Evolutionary conservation across 23 red algal species (phyloP).

Genomic region (Gracilaria vermiculophylla): DNA sequence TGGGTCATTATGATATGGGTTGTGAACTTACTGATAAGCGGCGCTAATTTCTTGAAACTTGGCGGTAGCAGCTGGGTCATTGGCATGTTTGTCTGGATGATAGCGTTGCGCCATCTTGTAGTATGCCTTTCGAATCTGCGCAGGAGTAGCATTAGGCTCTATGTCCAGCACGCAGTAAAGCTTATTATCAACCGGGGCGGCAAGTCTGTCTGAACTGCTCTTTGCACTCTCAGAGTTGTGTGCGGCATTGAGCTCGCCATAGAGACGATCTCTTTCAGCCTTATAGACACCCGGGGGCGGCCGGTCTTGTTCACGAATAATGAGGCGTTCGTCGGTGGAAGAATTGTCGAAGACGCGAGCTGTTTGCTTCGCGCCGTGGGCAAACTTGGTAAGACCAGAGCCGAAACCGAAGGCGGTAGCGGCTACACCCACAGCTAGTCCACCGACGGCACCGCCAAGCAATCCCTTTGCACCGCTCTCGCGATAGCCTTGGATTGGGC

Average conservation of each 20-base stretch:
- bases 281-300: neutral
- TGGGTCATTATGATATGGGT: neutral
- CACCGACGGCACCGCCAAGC: conserved; percentile 49
- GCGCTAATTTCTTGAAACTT: conserved; percentile 83
- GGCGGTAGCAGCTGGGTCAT: conserved; percentile 69
- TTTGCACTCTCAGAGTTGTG: conserved; percentile 6
- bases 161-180: conserved; percentile 83
- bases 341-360: neutral
- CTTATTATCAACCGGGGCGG: conserved; percentile 56
- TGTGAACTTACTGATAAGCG: conserved; percentile 82
- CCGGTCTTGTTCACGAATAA: neutral
- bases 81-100: conserved; percentile 74
- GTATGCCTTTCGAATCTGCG: conserved; percentile 92
- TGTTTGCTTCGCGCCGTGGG: conserved; percentile 21
- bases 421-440: conserved; percentile 52
- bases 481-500: conserved; percentile 47
- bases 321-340: neutral
- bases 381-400: conserved; percentile 60
- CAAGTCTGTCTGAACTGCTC: conserved; percentile 5
- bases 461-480: conserved; percentile 46
- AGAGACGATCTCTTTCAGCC: conserved; percentile 23
- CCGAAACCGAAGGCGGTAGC: conserved; percentile 46
- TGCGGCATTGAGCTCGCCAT: conserved; percentile 18
- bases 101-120: conserved; percentile 74
- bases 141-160: conserved; percentile 62